Evolutionary conservation across 306 rosid species (phyloP).

Genomic region (Ammopiptanthus mongolicus): DNA sequence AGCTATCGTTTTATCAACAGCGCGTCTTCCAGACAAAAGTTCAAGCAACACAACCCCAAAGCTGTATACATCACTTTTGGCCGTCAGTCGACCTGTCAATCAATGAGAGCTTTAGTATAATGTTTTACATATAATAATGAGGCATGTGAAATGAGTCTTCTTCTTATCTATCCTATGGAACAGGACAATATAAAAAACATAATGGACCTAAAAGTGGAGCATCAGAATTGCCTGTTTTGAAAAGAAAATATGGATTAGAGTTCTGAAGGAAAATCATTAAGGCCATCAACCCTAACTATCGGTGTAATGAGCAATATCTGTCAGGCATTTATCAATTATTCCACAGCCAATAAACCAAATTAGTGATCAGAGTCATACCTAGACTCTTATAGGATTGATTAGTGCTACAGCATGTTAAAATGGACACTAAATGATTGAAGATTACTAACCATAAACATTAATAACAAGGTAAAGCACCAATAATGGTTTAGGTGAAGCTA

Average conservation of each 20-base stretch:
- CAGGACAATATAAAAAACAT: not conserved
- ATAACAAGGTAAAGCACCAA: conserved; percentile 25
- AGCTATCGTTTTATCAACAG: conserved; percentile 56
- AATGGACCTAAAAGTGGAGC: not conserved
- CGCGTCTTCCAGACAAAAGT: conserved; percentile 73
- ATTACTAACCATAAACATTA: not conserved
- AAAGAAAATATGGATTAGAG: not conserved
- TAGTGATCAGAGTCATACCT: not conserved
- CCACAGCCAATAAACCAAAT: not conserved
- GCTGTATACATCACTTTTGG: conserved; percentile 91
- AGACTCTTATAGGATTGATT: conserved; percentile 1
- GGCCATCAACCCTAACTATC: not conserved
- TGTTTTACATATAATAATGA: not conserved
- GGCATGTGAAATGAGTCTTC: not conserved
- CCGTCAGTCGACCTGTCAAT: conserved; percentile 70
- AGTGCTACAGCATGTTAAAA: not conserved
- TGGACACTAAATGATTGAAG: not conserved
- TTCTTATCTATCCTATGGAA: not conserved
- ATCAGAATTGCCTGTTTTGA: not conserved
- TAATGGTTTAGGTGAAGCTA: conserved; percentile 28
- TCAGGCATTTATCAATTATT: not conserved
- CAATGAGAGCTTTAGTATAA: not conserved
- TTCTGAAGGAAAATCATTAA: not conserved
- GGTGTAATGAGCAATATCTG: not conserved
- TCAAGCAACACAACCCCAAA: conserved; percentile 91